Evolutionary conservation across 1,284 basidiomycete genomes (phyloP).

Genomic region (Bjerkandera adusta): DNA sequence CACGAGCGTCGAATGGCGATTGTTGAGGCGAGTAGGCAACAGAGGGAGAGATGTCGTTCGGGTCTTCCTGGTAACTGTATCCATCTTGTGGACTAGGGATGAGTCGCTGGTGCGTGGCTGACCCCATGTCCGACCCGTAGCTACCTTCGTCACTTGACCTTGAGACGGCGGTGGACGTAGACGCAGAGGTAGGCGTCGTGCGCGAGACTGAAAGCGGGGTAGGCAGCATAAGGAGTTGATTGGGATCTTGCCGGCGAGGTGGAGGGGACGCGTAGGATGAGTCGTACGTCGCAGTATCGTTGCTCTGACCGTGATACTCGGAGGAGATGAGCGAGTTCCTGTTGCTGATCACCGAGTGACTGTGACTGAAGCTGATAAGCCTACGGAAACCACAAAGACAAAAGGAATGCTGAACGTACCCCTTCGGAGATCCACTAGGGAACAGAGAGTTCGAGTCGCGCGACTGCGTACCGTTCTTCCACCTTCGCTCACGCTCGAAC

Average conservation of each 20-base stretch:
- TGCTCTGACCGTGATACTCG: conserved; percentile 59
- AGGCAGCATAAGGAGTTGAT: conserved; percentile 67
- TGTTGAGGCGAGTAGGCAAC: conserved; percentile 17
- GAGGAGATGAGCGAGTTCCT: conserved; percentile 78
- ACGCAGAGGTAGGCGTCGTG: conserved; percentile 51
- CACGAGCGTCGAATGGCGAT: conserved; percentile 39
- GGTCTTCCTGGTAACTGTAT: conserved; percentile 26
- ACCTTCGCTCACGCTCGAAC: conserved; percentile 94
- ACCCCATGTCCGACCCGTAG: conserved; percentile 53
- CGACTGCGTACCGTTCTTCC: conserved; percentile 84
- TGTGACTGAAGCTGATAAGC: conserved; percentile 29
- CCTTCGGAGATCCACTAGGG: conserved; percentile 45
- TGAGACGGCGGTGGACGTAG: conserved; percentile 44
- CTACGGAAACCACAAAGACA: background rate
- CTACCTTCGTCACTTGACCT: conserved; percentile 68
- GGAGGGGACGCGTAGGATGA: conserved; percentile 34
- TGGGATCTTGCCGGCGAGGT: conserved; percentile 64
- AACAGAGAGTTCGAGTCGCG: conserved; percentile 77
- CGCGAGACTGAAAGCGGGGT: conserved; percentile 57
- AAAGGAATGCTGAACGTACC: conserved; percentile 41
- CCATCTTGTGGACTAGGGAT: conserved; percentile 44
- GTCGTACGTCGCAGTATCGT: conserved; percentile 65
- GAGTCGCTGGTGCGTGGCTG: conserved; percentile 48
- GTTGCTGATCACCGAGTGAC: conserved; percentile 50
- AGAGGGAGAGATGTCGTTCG: conserved; percentile 23